phyloP scores from a whole-genome alignment of 2,329 filamentous ascomycete species.

The Colletotrichum australisinense region DNA sequence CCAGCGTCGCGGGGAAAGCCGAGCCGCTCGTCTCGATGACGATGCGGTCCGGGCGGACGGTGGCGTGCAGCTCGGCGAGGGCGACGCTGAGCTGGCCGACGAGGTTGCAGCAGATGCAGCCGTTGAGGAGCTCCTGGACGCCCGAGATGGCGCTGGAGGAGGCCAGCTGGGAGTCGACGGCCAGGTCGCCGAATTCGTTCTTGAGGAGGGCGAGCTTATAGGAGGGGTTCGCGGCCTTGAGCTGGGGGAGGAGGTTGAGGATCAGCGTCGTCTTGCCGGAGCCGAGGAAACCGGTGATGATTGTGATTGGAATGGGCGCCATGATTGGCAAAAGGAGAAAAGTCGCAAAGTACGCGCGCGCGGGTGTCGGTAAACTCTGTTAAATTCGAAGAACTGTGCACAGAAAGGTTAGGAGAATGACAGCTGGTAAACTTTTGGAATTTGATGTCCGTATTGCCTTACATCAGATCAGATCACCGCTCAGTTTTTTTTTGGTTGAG shows the following conservation, averaged over 20 bases:
- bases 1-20: slow-evolving; percentile 88
- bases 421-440: slow-evolving; percentile 19
- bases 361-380: neutral
- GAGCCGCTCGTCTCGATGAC: slow-evolving; percentile 93
- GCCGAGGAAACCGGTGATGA: slow-evolving; percentile 95
- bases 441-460: slow-evolving; percentile 13
- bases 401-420: neutral
- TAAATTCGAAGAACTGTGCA: neutral
- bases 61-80: slow-evolving; percentile 76
- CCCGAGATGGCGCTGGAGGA: slow-evolving; percentile 85
- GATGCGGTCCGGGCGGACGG: slow-evolving; percentile 79
- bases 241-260: slow-evolving; percentile 91
- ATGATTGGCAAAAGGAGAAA: slow-evolving; percentile 49
- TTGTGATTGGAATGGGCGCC: slow-evolving; percentile 87
- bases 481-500: slow-evolving; percentile 31
- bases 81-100: slow-evolving; percentile 90
- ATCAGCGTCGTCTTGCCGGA: slow-evolving; percentile 97
- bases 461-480: slow-evolving; percentile 11
- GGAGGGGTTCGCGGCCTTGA: slow-evolving; percentile 73
- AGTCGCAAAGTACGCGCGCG: neutral
- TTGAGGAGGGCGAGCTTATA: slow-evolving; percentile 96
- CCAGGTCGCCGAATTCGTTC: slow-evolving; percentile 97
- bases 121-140: slow-evolving; percentile 92
- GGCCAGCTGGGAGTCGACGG: slow-evolving; percentile 92
- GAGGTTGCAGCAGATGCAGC: slow-evolving; percentile 98